These are phyloP conservation scores for Trichoderma arundinaceum DNA, from an alignment of 2,329 filamentous ascomycete species.

Conservation along the genomic window DNA sequence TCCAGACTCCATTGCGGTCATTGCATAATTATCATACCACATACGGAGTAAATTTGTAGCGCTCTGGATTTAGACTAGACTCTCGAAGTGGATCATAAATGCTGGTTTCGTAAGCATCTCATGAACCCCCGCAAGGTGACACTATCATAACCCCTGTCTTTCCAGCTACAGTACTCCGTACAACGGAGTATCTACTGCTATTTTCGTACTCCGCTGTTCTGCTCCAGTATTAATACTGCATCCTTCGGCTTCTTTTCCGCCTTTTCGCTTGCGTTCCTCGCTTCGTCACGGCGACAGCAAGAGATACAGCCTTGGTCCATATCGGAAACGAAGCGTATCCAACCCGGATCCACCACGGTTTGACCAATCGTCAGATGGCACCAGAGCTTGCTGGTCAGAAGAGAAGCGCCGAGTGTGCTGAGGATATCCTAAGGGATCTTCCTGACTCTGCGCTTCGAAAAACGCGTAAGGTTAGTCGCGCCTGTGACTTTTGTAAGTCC, in stretches of 20 bases:
- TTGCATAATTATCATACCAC: not conserved
- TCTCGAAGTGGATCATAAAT: not conserved
- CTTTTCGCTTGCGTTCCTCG: not conserved
- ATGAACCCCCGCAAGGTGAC: slow-evolving; percentile 7
- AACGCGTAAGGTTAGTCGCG: slow-evolving; percentile 43
- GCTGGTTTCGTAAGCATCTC: not conserved
- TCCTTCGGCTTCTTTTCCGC: slow-evolving; percentile 28
- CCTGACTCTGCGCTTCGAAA: slow-evolving; percentile 31
- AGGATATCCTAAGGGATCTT: not conserved
- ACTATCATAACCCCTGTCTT: not conserved
- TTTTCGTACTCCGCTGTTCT: slow-evolving; percentile 12
- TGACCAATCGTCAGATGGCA: slow-evolving; percentile 9
- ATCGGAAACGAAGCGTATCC: not conserved
- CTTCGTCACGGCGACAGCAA: not conserved
- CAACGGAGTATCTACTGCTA: not conserved
- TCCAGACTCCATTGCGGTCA: not conserved
- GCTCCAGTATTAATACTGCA: slow-evolving; percentile 9
- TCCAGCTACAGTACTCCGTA: not conserved
- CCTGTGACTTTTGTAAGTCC: slow-evolving; percentile 42
- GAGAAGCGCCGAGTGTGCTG: slow-evolving; percentile 5
- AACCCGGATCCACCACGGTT: not conserved
- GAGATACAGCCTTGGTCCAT: not conserved
- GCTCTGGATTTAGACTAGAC: not conserved
- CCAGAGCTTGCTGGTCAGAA: slow-evolving; percentile 15
- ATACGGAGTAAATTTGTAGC: not conserved